Evolutionary conservation across 768 basidiomycete genomes (phyloP).

Genomic region (Cantharellus cinnabarinus): DNA sequence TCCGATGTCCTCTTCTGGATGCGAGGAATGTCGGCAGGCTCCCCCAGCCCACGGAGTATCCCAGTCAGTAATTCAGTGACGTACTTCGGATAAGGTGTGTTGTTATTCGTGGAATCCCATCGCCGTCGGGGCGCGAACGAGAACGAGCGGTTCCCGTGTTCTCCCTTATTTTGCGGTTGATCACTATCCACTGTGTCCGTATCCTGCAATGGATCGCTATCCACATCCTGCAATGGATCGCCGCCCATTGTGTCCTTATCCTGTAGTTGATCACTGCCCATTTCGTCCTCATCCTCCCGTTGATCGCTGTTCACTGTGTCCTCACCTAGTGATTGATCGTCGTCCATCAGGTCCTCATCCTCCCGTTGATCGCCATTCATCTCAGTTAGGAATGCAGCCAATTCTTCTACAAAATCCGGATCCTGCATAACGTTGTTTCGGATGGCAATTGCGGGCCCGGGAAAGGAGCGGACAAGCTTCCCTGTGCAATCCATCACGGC

Average conservation of each 20-base stretch:
- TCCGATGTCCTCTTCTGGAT: conserved; percentile 28
- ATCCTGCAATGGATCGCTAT: too few species aligned
- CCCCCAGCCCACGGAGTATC: conserved; percentile 24
- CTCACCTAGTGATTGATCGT: conserved; percentile 13
- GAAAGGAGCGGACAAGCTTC: conserved; percentile 17
- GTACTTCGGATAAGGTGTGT: conserved; percentile 25
- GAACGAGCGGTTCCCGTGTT: too few species aligned
- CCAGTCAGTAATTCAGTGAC: conserved; percentile 29
- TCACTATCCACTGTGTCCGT: too few species aligned
- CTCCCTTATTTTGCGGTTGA: too few species aligned
- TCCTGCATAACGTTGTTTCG: background rate
- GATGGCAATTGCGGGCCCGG: conserved; percentile 6
- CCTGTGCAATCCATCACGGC: conserved; percentile 22
- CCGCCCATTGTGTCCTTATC: too few species aligned
- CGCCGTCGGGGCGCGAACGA: too few species aligned
- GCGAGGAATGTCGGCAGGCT: conserved; percentile 13
- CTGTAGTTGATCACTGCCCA: too few species aligned
- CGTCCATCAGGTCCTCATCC: conserved; percentile 16
- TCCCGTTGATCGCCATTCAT: conserved; percentile 20
- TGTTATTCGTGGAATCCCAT: conserved; percentile 17
- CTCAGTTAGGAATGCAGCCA: conserved; percentile 21
- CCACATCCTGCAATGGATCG: too few species aligned
- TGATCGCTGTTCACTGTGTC: background rate
- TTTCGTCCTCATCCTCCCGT: too few species aligned
- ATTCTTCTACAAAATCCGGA: conserved; percentile 16